Evolutionary conservation across 1,139 yeast genomes (phyloP).

Genomic region (Diutina catenulata): DNA sequence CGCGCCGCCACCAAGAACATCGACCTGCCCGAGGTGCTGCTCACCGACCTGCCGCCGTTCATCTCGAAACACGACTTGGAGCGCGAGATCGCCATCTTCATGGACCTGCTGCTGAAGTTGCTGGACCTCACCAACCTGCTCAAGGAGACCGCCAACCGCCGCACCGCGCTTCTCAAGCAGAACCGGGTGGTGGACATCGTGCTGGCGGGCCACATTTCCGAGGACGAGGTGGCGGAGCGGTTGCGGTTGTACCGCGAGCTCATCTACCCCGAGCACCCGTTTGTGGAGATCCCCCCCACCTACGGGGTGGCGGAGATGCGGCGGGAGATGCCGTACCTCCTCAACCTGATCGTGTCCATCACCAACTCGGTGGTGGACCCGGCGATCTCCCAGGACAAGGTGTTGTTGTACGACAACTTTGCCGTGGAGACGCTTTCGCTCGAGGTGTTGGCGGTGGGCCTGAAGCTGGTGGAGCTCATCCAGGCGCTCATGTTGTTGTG

Average conservation of each 20-base stretch:
- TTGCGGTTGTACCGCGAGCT: constrained; percentile 28
- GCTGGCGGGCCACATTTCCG: constrained; percentile 31
- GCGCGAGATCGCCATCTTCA: constrained; percentile 24
- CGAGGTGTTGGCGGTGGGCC: constrained; percentile 61
- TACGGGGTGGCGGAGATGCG: constrained; percentile 37
- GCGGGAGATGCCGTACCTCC: constrained; percentile 42
- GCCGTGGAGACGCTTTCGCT: constrained; percentile 47
- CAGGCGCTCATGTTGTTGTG: constrained; percentile 51
- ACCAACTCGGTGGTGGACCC: constrained; percentile 25
- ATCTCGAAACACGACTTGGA: constrained; percentile 23
- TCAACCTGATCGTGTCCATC: constrained; percentile 54
- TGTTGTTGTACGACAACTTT: constrained; percentile 38
- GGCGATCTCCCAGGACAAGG: constrained; percentile 14
- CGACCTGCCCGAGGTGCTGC: constrained; percentile 3
- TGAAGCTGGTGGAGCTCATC: constrained; percentile 57
- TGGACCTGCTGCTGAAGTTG: constrained; percentile 13
- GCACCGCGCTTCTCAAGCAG: constrained; percentile 20
- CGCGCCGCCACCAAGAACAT: background rate
- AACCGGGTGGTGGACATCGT: constrained; percentile 29
- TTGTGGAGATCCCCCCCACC: constrained; percentile 37
- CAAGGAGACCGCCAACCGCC: constrained; percentile 23
- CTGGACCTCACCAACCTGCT: constrained; percentile 27
- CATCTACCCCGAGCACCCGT: constrained; percentile 36
- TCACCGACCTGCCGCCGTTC: constrained; percentile 17
- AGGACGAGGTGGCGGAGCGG: constrained; percentile 38